Conservation (phyloP, 2,329 filamentous ascomycete species). For the Amauroascus verrucosus region DNA sequence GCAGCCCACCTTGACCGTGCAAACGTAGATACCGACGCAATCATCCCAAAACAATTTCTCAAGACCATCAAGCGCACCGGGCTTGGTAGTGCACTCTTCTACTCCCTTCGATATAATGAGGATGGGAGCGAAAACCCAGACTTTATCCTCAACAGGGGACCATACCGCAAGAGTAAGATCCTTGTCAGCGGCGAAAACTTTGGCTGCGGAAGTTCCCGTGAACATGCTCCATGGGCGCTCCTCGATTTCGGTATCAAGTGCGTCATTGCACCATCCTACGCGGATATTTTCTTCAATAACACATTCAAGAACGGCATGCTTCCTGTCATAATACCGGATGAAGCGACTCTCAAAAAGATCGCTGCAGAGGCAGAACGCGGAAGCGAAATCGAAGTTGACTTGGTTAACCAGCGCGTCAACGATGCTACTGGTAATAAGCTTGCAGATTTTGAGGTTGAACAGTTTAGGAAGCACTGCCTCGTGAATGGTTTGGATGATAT, state of each 20-base stretch:
- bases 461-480: conserved; percentile 89
- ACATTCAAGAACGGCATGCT: conserved; percentile 99
- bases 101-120: conserved; percentile 65
- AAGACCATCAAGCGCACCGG: conserved; percentile 99
- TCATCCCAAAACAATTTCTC: conserved; percentile 98
- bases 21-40: conserved; percentile 97
- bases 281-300: conserved; percentile 98
- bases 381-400: conserved; percentile 77
- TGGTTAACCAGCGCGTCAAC: conserved; percentile 73
- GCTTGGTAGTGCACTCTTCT: conserved; percentile 78
- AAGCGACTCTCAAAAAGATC: conserved; percentile 56
- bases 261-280: conserved; percentile 78
- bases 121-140: conserved; percentile 65
- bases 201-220: conserved; percentile 82
- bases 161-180: conserved; percentile 75
- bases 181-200: conserved; percentile 89
- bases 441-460: conserved; percentile 74
- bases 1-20: conserved; percentile 76
- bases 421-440: conserved; percentile 63
- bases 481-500: conserved; percentile 93
- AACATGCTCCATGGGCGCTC: conserved; percentile 94
- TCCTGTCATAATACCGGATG: conserved; percentile 64
- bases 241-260: conserved; percentile 94
- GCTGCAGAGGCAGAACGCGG: conserved; percentile 68
- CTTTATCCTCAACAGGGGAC: conserved; percentile 84